phyloP scores from a whole-genome alignment of 2,329 filamentous ascomycete genomes.

The Cercospora berteroae region DNA sequence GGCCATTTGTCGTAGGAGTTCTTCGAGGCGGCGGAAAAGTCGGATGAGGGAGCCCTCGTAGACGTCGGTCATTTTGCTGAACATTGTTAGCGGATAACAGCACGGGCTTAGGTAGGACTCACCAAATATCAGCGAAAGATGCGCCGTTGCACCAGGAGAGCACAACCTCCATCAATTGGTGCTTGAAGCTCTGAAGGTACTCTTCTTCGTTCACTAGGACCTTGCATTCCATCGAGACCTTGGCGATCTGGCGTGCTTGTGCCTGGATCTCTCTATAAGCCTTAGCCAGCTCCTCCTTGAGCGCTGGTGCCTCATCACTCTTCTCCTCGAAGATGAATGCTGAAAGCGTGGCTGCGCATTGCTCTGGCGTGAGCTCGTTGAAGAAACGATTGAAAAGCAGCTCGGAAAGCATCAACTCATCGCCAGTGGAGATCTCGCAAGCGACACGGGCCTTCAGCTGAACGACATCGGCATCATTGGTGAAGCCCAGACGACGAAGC shows the following conservation, averaged over 20 bases:
- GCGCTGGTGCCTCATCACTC: slow-evolving; percentile 66
- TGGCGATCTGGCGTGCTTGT: slow-evolving; percentile 84
- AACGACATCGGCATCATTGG: slow-evolving; percentile 92
- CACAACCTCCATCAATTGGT: slow-evolving; percentile 95
- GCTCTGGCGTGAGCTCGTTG: slow-evolving; percentile 87
- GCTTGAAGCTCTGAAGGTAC: slow-evolving; percentile 85
- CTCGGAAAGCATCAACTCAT: slow-evolving; percentile 90
- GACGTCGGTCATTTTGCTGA: slow-evolving; percentile 96
- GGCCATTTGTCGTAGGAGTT: slow-evolving; percentile 89
- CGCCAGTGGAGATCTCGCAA: slow-evolving; percentile 95
- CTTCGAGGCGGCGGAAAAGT: slow-evolving; percentile 91
- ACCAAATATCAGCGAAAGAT: slow-evolving; percentile 93
- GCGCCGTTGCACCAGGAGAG: slow-evolving; percentile 87
- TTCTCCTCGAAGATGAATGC: slow-evolving; percentile 99
- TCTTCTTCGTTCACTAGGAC: slow-evolving; percentile 91
- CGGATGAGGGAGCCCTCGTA: slow-evolving; percentile 97
- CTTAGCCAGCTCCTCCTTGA: slow-evolving; percentile 83
- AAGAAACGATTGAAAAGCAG: slow-evolving; percentile 97
- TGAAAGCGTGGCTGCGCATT: slow-evolving; percentile 80
- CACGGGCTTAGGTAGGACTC: slow-evolving; percentile 45
- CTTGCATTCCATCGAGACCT: slow-evolving; percentile 93
- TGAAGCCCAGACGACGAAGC: slow-evolving; percentile 87
- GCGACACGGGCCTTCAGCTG: slow-evolving; percentile 96
- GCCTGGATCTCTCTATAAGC: slow-evolving; percentile 82
- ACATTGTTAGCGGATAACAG: slow-evolving; percentile 2